Conservation (phyloP, 371 early-diverging fungal species). For the Mucor indicus region DNA sequence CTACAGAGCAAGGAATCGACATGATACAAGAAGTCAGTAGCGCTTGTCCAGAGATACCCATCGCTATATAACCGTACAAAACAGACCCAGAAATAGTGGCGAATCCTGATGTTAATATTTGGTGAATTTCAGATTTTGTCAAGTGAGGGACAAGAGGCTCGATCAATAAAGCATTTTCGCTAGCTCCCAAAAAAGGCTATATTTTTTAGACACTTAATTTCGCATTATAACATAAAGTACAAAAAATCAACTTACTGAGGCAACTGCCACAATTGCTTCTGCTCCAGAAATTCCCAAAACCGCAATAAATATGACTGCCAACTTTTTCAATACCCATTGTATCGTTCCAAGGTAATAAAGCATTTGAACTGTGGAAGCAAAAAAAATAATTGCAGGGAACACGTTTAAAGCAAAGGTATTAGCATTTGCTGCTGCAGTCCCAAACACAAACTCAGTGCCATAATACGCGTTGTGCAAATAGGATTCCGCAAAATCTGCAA, state of each 20-base stretch:
- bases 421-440: constrained; percentile 31
- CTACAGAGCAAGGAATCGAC: constrained; percentile 87
- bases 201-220: no score
- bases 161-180: constrained; percentile 81
- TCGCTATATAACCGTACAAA: constrained; percentile 61
- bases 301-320: constrained; percentile 64
- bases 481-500: constrained; percentile 54
- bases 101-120: constrained; percentile 83
- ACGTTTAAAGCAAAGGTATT: constrained; percentile 61
- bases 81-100: constrained; percentile 84
- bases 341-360: constrained; percentile 79
- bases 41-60: constrained; percentile 61
- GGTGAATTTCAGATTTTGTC: constrained; percentile 82
- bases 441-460: constrained; percentile 71
- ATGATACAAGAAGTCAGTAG: constrained; percentile 82
- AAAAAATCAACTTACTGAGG: constrained; percentile 47
- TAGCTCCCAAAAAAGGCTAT: constrained; percentile 71
- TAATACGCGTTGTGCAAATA: constrained; percentile 61
- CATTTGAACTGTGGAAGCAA: constrained; percentile 78
- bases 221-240: no score
- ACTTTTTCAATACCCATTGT: constrained; percentile 72
- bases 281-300: constrained; percentile 78
- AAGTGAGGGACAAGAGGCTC: constrained; percentile 73
- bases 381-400: constrained; percentile 81
- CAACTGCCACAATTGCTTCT: constrained; percentile 82